A percentile compares a stretch with the other conserved stretches of the same genome.
Evolutionary conservation across 179 eudicot genomes (phyloP).

Genomic region (Silene vulgaris): DNA sequence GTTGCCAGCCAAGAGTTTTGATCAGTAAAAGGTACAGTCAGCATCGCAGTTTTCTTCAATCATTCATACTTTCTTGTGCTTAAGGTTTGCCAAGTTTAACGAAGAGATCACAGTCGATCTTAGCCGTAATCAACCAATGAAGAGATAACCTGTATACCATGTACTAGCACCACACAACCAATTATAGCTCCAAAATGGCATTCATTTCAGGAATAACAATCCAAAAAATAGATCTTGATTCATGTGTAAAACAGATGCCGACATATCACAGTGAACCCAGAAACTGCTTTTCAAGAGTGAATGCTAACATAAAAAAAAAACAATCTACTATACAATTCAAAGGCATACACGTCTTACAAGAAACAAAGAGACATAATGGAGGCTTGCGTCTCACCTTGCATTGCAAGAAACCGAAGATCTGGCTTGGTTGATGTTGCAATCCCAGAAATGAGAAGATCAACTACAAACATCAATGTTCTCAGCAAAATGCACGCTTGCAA

Average conservation of each 20-base stretch:
- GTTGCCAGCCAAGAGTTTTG: no score
- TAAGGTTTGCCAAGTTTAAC: no score
- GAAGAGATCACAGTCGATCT: no score
- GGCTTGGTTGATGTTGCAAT: constrained; percentile 46
- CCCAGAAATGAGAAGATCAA: constrained; percentile 30
- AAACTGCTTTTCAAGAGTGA: neutral
- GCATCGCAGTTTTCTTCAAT: no score
- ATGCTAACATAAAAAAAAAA: neutral
- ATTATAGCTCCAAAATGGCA: neutral
- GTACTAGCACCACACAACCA: neutral
- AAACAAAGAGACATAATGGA: neutral
- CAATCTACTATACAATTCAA: neutral
- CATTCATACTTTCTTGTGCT: no score
- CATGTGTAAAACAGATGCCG: neutral
- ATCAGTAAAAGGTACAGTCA: no score
- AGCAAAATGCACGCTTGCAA: neutral
- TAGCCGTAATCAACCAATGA: no score
- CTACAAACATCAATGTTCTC: constrained; percentile 28
- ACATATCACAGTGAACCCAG: neutral
- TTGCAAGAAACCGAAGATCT: constrained; percentile 61
- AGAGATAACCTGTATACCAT: no score
- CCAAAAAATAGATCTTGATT: neutral
- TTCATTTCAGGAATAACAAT: neutral
- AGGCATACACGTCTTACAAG: neutral
- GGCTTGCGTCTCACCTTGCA: constrained; percentile 51